Evolutionary conservation across 345 rosid species (phyloP), one percentile per base, ranked within the genome.

Genomic region (Mallotus nudiflorus): DNA sequence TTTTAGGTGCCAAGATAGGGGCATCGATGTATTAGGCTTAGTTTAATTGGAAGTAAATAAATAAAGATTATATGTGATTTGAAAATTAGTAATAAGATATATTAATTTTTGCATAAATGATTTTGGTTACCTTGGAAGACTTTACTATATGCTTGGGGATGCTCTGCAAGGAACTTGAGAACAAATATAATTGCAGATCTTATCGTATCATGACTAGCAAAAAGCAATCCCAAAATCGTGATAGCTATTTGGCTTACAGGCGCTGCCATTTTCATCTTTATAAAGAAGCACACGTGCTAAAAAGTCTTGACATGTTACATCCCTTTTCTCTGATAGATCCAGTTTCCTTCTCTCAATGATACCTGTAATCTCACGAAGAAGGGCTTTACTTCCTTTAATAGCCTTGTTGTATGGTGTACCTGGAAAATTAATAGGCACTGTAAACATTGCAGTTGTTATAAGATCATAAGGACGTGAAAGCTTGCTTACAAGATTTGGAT

Each of bases 361-460:
- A 8, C n/a, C 55, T 20, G 33, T 2, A 57, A 75, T 54, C 39
- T 75, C 74, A 14, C 37, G 44, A 16, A 55, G 18, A 14, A 69
- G 1, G 10, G 37, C 10, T 25, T 27, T 75, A 35, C 65, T 39
- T 5, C n/a, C 46, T 49, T 52, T 57, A 19, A 58, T 18, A 0
- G 62, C 44, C 9, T 37, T 10, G 9, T 13, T 18, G 13, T 12
- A 67, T 25, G 51, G 2, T 18, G 55, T 68, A 10, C 80, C 73
- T 1, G 73, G 78, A 12, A 74, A 33, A 46, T 74, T 53, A 2
- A 74, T 25, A 0, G 78, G 73, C 25, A 62, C 1, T 3, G 68
- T 51, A 0, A 66, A 18, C 16, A 53, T 0, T 1, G 25, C 72
- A 0, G 9, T 5, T 2, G 0, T 0, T 0, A 67, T 4, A 2